Evolutionary conservation across 2,329 filamentous ascomycete species (phyloP), one percentile per base, ranked within the genome.

Genomic region (Chrysoporthe cubensis): DNA sequence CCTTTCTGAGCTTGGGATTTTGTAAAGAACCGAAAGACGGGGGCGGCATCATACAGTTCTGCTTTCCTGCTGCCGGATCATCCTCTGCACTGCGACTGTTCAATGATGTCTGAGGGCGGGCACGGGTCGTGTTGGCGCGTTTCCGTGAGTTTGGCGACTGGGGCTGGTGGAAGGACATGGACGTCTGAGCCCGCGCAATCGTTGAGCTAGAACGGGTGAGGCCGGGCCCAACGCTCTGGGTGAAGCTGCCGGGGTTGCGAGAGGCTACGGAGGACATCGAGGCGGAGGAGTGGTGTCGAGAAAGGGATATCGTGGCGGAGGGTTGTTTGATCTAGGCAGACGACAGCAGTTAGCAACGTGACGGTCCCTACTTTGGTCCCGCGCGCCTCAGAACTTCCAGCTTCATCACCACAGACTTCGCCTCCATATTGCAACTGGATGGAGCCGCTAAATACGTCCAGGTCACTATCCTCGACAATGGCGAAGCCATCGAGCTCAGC

Each of bases 221-320:
- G 16, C 81, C 83, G 14, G 84, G 82, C 1, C 88, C 87, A 40
- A 88, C 76, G 73, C 86, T 90, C 69, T 83, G 86, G 16, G 85
- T 82, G 70, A 89, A 88, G 69, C 80, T 82, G 70, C 63, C 63
- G 7, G 43, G 43, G 32, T 79, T 83, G 64, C 80, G 79, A 61
- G 80, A 79, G 60, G 77, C 73, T 74, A 80, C 79, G 69, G 83
- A 80, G 44, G 80, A 77, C 66, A 75, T 76, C 66, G 78, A 78
- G 66, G 75, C 77, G 66, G 80, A 76, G 40, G 83, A 80, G 7
- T 81, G 78, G 6, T 80, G 75, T 11, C 75, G 75, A 64, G 79
- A 75, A 13, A 78, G 78, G 43, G 77, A 73, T 46, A 76, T 75
- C 0, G 66, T 62, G 37, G 70, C 64, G 2, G 75, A 74, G 9